Percentiles rank a stretch among this genome's conserved stretches.
phyloP scores from a whole-genome alignment of 371 early-diverging fungal genomes.

The Rhizopus stolonifer region DNA sequence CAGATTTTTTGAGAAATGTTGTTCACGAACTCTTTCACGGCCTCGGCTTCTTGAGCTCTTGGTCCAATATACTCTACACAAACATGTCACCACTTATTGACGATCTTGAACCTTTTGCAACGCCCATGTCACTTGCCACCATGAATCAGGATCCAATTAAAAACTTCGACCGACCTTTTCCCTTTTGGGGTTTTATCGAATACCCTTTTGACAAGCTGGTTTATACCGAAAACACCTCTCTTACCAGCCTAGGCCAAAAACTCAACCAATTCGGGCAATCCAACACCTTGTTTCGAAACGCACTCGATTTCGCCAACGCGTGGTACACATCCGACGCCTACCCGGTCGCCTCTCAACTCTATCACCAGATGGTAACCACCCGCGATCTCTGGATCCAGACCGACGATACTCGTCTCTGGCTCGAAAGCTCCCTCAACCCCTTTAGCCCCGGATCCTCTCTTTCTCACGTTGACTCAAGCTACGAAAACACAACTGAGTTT shows the following conservation, averaged over 20 bases:
- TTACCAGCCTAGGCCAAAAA: constrained; percentile 14
- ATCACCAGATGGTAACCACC: constrained; percentile 14
- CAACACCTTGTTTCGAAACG: constrained; percentile 27
- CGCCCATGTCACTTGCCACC: constrained; percentile 30
- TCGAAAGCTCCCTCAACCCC: constrained; percentile 41
- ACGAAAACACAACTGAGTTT: constrained; percentile 34
- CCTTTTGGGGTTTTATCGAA: not conserved
- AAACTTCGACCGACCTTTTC: not conserved
- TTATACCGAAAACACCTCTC: constrained; percentile 3
- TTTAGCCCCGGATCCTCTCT: constrained; percentile 29
- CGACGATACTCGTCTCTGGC: constrained; percentile 12
- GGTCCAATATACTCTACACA: constrained; percentile 38
- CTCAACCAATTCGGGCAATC: constrained; percentile 23
- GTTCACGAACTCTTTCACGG: constrained; percentile 69
- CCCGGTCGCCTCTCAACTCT: constrained; percentile 13
- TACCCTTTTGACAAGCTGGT: not conserved
- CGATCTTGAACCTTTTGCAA: constrained; percentile 18
- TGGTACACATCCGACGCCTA: constrained; percentile 26
- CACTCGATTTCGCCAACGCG: constrained; percentile 37
- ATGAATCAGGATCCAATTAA: constrained; percentile 16
- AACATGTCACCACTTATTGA: constrained; percentile 21
- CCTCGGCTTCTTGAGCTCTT: constrained; percentile 63
- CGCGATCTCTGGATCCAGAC: constrained; percentile 17
- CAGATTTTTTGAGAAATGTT: constrained; percentile 54
- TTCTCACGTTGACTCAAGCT: constrained; percentile 36